Evolutionary conservation across 2,329 filamentous ascomycete genomes (phyloP), one percentile per base, ranked within the genome.

Genomic region (Alternaria metachromatica): DNA sequence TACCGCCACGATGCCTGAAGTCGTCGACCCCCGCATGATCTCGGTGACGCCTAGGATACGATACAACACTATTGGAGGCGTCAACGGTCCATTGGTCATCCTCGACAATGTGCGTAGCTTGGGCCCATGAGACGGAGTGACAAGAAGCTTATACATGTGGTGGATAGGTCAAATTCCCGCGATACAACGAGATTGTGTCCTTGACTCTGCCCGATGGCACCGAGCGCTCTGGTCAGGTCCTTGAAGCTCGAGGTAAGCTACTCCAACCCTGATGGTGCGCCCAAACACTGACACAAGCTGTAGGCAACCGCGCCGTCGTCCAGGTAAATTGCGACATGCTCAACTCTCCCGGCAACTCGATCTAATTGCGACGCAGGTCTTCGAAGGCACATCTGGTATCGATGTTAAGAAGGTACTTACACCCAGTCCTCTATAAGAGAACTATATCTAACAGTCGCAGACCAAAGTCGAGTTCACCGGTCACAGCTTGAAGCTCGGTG

Each of bases 11-110:
- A 81, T 82, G 76, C 74, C 79, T 63, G 76, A 77, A 64, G 62
- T 74, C 49, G 69, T 81, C 58, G 83, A 85, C 68, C 83, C 84
- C 67, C 80, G 84, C 69, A 84, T 84, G 83, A 84, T 85, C 81
- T 78, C 80, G 74, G 83, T 92, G 80, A 87, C 89, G 79, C 90
- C 90, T 72, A 86, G 90, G 80, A 87, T 98, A 83, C 90, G 92
- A 78, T 99, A 99, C 89, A 99, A 99, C 86, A 99, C 96, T 75
- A 94, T 99, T 80, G 93, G 94, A 79, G 95, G 95, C 86, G 91
- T 99, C 83, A 99, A 99, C 85, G 96, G 96, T 64, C 96, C 96
- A 76, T 88, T 99, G 82, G 96, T 99, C 80, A 95, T 99, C 79
- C 88, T 99, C 72, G 96, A 98, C 81, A 96, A 97, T 88, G 95